Conservation (phyloP, 495 filamentous ascomycete genomes). For the Aspergillus saccharolyticus region DNA sequence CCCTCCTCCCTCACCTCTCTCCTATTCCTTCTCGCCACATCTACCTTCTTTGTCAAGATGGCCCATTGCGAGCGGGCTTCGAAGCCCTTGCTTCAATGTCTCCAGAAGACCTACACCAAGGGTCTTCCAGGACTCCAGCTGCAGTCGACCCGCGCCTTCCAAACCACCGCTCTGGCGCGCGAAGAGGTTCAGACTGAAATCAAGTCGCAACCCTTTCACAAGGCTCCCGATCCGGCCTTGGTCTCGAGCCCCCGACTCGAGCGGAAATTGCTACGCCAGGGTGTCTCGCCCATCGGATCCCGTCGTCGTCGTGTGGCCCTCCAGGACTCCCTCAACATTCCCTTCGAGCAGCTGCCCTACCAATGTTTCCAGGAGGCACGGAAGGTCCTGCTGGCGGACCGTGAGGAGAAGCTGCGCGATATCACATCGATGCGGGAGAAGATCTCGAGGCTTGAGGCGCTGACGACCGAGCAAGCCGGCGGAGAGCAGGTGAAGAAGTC, state of each 20-base stretch:
- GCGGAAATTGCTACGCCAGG: conserved; percentile 51
- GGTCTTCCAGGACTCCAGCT: conserved; percentile 29
- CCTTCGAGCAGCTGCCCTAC: conserved; percentile 89
- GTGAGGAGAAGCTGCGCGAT: conserved; percentile 69
- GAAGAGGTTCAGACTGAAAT: conserved; percentile 38
- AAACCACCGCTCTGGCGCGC: conserved; percentile 32
- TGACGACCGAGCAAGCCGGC: conserved; percentile 53
- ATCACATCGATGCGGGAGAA: conserved; percentile 55
- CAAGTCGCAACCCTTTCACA: conserved; percentile 33
- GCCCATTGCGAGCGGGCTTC: conserved; percentile 64
- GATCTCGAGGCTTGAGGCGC: conserved; percentile 55
- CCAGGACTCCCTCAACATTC: conserved; percentile 60
- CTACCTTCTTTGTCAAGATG: conserved; percentile 47
- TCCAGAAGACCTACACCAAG: conserved; percentile 46
- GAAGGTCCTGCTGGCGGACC: conserved; percentile 72
- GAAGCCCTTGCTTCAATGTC: conserved; percentile 59
- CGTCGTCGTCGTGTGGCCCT: conserved; percentile 77
- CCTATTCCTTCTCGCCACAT: conserved; percentile 2
- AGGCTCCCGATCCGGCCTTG: conserved; percentile 43
- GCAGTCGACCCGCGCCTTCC: conserved; percentile 34
- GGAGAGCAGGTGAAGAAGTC: conserved; percentile 59
- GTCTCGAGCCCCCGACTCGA: conserved; percentile 54
- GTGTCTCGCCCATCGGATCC: conserved; percentile 66
- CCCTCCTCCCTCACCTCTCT: conserved; percentile 17
- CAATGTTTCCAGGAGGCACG: conserved; percentile 97